Base-by-base conservation (phyloP, 345 rosid genomes). In the Arabis hirsuta region DNA sequence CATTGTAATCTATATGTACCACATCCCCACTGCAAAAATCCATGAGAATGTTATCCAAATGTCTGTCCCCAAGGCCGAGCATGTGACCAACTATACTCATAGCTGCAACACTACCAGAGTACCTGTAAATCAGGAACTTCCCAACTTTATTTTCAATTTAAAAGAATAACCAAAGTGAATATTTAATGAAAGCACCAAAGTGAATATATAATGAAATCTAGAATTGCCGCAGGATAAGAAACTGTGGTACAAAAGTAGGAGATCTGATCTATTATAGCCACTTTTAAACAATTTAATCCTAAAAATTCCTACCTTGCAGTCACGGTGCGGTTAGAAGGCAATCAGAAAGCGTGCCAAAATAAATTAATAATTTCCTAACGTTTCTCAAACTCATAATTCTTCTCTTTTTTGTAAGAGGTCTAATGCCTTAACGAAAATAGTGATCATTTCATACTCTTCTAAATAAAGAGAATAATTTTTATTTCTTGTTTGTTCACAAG, bases 81-180 rank as follows among this genome's bases (percentile, higher is more conserved):
- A 92, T 81, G 81, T 92, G 95, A 61, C 98, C 98, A 44, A 90
- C 96, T 79, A 92, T 90, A 77, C 98, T 92, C 98, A 90, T 92
- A 74, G 95, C 92, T 55, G 98, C 98, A 77, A 92, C 86, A 73
- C 91, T 92, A 73, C 92, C 90, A 62, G 95, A 82, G 77, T 87
- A 92, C 87, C 98, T 92, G 81, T 76, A 81, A 82, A 74, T 65
- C 29, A 64, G 55, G 20, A 55, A 68, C 12, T 45, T 72, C 52
- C 55, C 56, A 32, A 32, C 55, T 34, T 32, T 41, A 22, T 44
- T 63, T 29, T 19, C 27, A 60, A 8, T 12, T 42, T 29, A 61
- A 41, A 31, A 39, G 24, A 71, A 52, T 29, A 62, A 50, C 24
- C n/a, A 2, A 54, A 62, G 48, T 43, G 41, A 41, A 42, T 41